Evolutionary conservation across 495 filamentous ascomycete genomes (phyloP), one percentile per base, ranked within the genome.

Genomic region (Aspergillus wentii): DNA sequence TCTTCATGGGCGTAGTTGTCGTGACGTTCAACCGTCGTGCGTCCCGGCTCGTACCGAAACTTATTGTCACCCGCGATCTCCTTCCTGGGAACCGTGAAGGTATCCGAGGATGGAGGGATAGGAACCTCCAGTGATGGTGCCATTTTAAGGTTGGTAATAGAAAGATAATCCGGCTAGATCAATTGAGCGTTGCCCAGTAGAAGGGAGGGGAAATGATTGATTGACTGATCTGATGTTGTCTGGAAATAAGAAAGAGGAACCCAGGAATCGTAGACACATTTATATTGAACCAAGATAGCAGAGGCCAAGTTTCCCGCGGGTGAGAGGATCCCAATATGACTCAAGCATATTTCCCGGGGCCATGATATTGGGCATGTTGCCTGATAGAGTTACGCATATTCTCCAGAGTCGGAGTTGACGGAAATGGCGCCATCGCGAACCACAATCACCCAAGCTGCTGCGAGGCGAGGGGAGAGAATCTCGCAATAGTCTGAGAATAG

Each of bases 1-100:
- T 79, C 64, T 31, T 80, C 68, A 35, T 78, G 62, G 13, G 69
- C 61, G 46, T 83, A 83, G 35, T 60, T 44, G 22, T 64, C 59
- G 39, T 80, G 67, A 15, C 57, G 28, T 33, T 69, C 59, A 14
- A 70, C 55, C 19, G 51, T 18, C 1, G 68, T 71, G 8, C 68
- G 63, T 23, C 76, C 76, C 6, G 76, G 76, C n/a, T 57, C 46
- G 30, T 71, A 71, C 10, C 52, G 42, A 16, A 62, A 61, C 31
- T 62, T 67, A 45, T 62, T 67, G 30, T 52, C 42, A 2, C 30
- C 35, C 2, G 44, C 18, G 13, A 38, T 17, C 11, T 27, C 39
- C 31, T 61, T 61, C 35, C 41, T 53, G 8, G 41, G 38, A 11
- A 57, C 21, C 19, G 44, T 26, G 13, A 59, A 27, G 8, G 46